Evolutionary conservation across 164 flowering plant genomes (phyloP).

Genomic region (Annona cherimola): DNA sequence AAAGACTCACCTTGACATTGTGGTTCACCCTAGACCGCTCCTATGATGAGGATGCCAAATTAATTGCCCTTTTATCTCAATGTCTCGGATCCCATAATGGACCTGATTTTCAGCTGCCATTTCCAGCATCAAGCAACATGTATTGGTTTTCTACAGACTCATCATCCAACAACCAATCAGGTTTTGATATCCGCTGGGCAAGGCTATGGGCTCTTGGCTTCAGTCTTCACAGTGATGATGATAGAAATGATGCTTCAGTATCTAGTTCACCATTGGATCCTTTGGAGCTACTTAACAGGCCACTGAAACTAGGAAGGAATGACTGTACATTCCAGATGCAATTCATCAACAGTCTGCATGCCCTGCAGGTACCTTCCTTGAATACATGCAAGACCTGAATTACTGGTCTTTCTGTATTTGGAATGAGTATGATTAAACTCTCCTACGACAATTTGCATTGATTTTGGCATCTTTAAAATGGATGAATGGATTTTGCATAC

Average conservation of each 20-base stretch:
- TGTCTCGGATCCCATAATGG: slow-evolving; percentile 10
- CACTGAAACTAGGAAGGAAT: slow-evolving; percentile 43
- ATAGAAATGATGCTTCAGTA: slow-evolving; percentile 3
- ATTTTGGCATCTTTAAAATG: neutral
- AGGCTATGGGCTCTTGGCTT: slow-evolving; percentile 64
- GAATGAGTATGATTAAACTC: neutral
- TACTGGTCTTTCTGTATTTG: neutral
- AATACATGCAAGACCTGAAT: neutral
- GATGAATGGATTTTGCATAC: neutral
- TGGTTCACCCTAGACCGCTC: slow-evolving; percentile 81
- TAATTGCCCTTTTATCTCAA: slow-evolving; percentile 53
- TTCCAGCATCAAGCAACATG: slow-evolving; percentile 74
- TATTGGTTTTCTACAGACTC: slow-evolving; percentile 73
- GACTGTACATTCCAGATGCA: slow-evolving; percentile 39
- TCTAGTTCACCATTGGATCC: slow-evolving; percentile 24
- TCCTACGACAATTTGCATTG: neutral
- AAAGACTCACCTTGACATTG: slow-evolving; percentile 78
- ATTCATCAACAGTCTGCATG: slow-evolving; percentile 74
- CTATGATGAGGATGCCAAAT: slow-evolving; percentile 86
- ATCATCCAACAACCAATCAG: slow-evolving; percentile 27
- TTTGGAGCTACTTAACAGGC: slow-evolving; percentile 38
- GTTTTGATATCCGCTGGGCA: slow-evolving; percentile 74
- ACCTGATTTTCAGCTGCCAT: slow-evolving; percentile 39
- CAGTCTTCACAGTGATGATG: slow-evolving; percentile 32
- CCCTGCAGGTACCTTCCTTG: slow-evolving; percentile 63